These are phyloP conservation scores for Claviceps pusilla DNA, from an alignment of 2,329 filamentous ascomycete species.

Conservation along the genomic window DNA sequence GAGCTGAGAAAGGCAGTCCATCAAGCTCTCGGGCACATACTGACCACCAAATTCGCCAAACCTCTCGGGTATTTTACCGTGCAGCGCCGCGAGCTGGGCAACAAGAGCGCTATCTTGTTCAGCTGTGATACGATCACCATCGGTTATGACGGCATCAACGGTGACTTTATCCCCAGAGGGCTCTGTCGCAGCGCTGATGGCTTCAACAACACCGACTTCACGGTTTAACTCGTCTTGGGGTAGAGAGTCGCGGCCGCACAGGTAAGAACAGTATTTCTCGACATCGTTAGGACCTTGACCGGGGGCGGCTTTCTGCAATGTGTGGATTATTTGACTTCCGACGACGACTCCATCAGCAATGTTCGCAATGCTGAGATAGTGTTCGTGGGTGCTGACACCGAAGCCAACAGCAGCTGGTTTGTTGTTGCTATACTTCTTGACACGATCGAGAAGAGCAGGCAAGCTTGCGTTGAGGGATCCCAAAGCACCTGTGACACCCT, in stretches of 20 bases:
- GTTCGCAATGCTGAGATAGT: slow-evolving; percentile 72
- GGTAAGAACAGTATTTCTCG: slow-evolving; percentile 69
- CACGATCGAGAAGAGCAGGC: slow-evolving; percentile 65
- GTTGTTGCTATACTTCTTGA: slow-evolving; percentile 84
- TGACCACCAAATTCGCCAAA: slow-evolving; percentile 96
- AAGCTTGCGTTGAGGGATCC: slow-evolving; percentile 70
- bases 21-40: slow-evolving; percentile 92
- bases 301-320: slow-evolving; percentile 32
- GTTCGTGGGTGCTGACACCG: slow-evolving; percentile 86
- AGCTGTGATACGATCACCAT: slow-evolving; percentile 49
- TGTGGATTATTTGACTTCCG: slow-evolving; percentile 85
- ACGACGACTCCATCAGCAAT: slow-evolving; percentile 92
- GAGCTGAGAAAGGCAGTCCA: slow-evolving; percentile 87
- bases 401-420: slow-evolving; percentile 88
- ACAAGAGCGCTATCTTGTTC: slow-evolving; percentile 46
- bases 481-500: slow-evolving; percentile 88
- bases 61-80: slow-evolving; percentile 64
- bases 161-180: slow-evolving; percentile 28
- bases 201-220: slow-evolving; percentile 57
- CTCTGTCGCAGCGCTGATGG: slow-evolving; percentile 39
- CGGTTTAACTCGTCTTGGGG: slow-evolving; percentile 31
- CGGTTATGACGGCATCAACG: slow-evolving; percentile 45
- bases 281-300: slow-evolving; percentile 46
- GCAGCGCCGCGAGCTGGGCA: slow-evolving; percentile 73
- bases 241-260: slow-evolving; percentile 32